Evolutionary conservation across 148 eudicot species (phyloP).

Genomic region (Cornus controversa): DNA sequence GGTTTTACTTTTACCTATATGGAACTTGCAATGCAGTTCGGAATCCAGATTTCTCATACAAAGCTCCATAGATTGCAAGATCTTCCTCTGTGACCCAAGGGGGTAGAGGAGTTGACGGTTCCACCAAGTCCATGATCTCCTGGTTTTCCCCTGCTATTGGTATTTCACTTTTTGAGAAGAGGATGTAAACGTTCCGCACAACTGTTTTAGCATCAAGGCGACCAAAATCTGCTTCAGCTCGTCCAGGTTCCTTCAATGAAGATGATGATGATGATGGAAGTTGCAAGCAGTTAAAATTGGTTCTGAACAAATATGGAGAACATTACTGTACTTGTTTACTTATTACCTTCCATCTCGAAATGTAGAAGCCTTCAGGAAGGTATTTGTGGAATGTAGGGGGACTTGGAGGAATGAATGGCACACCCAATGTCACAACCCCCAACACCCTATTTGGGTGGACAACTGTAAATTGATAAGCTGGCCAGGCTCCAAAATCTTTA

Average conservation of each 20-base stretch:
- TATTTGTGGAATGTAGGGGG: slow-evolving; percentile 9
- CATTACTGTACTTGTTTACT: too few species aligned
- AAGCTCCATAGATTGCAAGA: slow-evolving; percentile 31
- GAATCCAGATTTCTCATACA: slow-evolving; percentile 46
- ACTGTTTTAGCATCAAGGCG: slow-evolving; percentile 37
- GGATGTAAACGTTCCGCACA: slow-evolving; percentile 35
- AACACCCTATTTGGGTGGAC: slow-evolving; percentile 38
- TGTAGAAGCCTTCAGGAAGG: slow-evolving; percentile 64
- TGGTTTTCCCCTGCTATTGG: slow-evolving; percentile 35
- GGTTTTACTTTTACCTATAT: slow-evolving; percentile 25
- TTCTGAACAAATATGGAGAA: neutral
- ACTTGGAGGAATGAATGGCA: slow-evolving; percentile 43
- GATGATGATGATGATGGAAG: neutral
- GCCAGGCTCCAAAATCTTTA: slow-evolving; percentile 50
- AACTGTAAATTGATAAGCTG: slow-evolving; percentile 33
- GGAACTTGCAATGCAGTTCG: slow-evolving; percentile 40
- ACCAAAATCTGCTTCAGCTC: slow-evolving; percentile 44
- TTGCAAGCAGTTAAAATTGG: neutral
- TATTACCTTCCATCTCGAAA: slow-evolving; percentile 51
- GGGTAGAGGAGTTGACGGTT: slow-evolving; percentile 32
- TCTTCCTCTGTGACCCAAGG: slow-evolving; percentile 43
- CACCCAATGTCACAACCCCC: slow-evolving; percentile 45
- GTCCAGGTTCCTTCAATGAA: slow-evolving; percentile 31
- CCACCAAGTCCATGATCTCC: slow-evolving; percentile 45
- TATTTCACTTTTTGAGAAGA: slow-evolving; percentile 37